These are phyloP conservation scores for Tolypocladium guangdongense DNA, from an alignment of 2,329 filamentous ascomycete species.

Conservation along the genomic window DNA sequence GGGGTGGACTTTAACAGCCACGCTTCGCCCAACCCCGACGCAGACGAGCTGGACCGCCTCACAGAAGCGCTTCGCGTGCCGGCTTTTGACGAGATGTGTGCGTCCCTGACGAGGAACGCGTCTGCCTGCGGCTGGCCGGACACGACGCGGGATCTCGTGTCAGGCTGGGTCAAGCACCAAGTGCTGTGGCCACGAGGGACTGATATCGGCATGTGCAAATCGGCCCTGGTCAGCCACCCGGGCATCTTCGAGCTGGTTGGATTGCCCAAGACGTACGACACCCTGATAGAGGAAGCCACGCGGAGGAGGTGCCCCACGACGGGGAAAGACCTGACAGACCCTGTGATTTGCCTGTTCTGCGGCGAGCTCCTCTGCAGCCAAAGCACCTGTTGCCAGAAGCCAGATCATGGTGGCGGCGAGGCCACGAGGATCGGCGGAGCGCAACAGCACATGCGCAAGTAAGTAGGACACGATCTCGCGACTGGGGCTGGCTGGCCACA, in stretches of 20 bases:
- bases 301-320: conserved; percentile 75
- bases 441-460: conserved; percentile 83
- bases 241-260: conserved; percentile 91
- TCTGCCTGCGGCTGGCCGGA: conserved; percentile 37
- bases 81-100: conserved; percentile 67
- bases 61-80: conserved; percentile 67
- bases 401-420: conserved; percentile 34
- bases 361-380: conserved; percentile 96
- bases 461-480: conserved; percentile 26
- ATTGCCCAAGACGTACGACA: conserved; percentile 83
- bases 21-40: conserved; percentile 49
- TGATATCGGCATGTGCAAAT: conserved; percentile 19
- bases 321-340: conserved; percentile 83
- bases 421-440: conserved; percentile 61
- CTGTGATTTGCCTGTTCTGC: conserved; percentile 86
- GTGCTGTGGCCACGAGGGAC: conserved; percentile 25
- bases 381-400: conserved; percentile 76
- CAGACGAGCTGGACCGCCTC: conserved; percentile 72
- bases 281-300: conserved; percentile 84
- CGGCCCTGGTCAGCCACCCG: conserved; percentile 60
- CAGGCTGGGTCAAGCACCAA: conserved; percentile 66
- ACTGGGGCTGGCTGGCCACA: neutral
- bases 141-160: conserved; percentile 33
- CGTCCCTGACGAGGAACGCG: conserved; percentile 38
- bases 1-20: conserved; percentile 78